Percentiles rank a stretch among this genome's conserved stretches.
These are phyloP conservation scores for Tulasnella sp. DNA, from an alignment of 768 basidiomycete species.

Conservation along the genomic window DNA sequence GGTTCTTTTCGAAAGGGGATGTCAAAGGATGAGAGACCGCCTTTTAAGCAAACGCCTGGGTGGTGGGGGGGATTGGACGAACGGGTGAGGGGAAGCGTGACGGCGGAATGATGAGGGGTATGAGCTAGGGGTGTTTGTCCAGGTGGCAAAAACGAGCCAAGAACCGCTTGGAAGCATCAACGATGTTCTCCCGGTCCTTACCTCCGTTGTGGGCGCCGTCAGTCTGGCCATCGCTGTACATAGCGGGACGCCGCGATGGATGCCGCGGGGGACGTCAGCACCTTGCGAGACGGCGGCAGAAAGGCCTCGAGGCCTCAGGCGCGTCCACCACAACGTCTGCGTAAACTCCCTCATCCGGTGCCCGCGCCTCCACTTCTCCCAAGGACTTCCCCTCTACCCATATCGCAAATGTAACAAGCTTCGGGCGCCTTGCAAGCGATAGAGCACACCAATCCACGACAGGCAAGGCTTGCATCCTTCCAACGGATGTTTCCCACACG, in stretches of 20 bases:
- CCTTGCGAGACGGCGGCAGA: not conserved
- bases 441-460: not conserved
- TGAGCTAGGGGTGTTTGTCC: not conserved
- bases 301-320: not conserved
- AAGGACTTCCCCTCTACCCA: not conserved
- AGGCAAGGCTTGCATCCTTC: not conserved
- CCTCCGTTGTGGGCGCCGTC: too few species aligned
- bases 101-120: not conserved
- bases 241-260: too few species aligned
- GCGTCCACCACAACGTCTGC: not conserved
- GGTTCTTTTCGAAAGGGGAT: not conserved
- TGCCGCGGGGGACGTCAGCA: not conserved
- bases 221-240: too few species aligned
- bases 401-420: not conserved
- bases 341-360: not conserved
- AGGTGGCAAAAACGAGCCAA: not conserved
- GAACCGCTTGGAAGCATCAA: too few species aligned
- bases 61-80: not conserved
- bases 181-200: too few species aligned
- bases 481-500: not conserved
- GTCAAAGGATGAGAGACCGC: not conserved
- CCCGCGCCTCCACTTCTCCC: not conserved
- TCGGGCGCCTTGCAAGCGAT: not conserved
- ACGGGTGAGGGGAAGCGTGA: not conserved
- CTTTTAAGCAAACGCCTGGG: not conserved